A percentile compares a stretch with the other conserved stretches of the same genome.
Evolutionary conservation across 83 land plant species (phyloP).

Genomic region (Larix sibirica): DNA sequence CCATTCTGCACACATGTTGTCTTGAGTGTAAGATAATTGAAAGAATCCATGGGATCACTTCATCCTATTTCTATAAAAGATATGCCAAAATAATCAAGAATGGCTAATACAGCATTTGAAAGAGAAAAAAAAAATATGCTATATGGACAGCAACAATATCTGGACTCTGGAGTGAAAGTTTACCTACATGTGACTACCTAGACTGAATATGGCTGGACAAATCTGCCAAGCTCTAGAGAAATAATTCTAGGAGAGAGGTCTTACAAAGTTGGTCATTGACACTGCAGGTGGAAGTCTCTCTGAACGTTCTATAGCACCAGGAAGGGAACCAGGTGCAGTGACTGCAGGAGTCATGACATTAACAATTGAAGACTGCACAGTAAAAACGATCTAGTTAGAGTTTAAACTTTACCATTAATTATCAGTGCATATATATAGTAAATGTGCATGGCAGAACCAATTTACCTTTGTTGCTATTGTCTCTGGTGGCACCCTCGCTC

Average conservation of each 20-base stretch:
- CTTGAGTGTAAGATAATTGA: background rate
- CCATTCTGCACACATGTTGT: conserved; percentile 27
- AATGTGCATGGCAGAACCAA: background rate
- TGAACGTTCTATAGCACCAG: conserved; percentile 34
- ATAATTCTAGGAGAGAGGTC: background rate
- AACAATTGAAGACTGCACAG: background rate
- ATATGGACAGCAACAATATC: conserved; percentile 18
- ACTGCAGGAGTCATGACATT: background rate
- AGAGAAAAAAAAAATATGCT: too few relatives aligned
- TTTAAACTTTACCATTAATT: background rate
- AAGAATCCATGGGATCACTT: background rate
- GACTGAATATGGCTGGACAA: too few relatives aligned
- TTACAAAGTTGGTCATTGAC: conserved; percentile 26
- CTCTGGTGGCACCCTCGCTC: conserved; percentile 34
- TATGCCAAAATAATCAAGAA: too few relatives aligned
- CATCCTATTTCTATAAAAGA: background rate
- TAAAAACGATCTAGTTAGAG: background rate
- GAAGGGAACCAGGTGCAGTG: background rate
- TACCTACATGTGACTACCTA: too few relatives aligned
- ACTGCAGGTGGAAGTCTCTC: conserved; percentile 39
- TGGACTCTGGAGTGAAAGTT: background rate
- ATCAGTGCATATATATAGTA: background rate
- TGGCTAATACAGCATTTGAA: too few relatives aligned
- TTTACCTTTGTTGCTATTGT: conserved; percentile 32
- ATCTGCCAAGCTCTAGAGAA: too few relatives aligned